Base-by-base conservation (phyloP, 2,329 filamentous ascomycete genomes). In the Capronia coronata region DNA sequence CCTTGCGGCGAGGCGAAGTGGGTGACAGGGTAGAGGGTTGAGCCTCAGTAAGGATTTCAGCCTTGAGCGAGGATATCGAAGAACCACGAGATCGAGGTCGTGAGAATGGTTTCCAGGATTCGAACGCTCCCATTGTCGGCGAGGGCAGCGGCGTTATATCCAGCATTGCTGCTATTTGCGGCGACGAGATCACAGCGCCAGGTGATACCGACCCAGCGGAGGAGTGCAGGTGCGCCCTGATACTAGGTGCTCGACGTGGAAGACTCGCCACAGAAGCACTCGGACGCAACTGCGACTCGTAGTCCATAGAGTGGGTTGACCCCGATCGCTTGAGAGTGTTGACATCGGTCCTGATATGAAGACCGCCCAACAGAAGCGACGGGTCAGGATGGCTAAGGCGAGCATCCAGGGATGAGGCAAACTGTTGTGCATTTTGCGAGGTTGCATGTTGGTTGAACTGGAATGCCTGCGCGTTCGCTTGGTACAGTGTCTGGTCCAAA, bases 111-210 rank as follows among this genome's bases (percentile, higher is more conserved):
- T 64, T 75, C 80, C 83, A 83, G 82, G 18, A 82, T 80, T 21
- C 82, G 80, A 10, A 82, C 79, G 1, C 83, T 85, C 60, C 83
- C 80, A 65, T 74, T 39, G 90, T 74, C 2, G 86, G 86, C 18
- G 86, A 91, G 2, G 86, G 86, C 27, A 93, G 70, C 48, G 86
- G 86, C 2, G 87, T 91, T 55, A 93, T 75, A 64, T 88, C 84
- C 54, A 82, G 81, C 80, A 89, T 84, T 39, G 85, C 84, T 51
- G 81, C 77, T 47, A 89, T 79, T 56, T 86, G 78, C 2, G 86
- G 86, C 48, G 85, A 89, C 5, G 84, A 79, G n/a, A 84, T 74
- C 23, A 76, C 71, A 2, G 84, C 88, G 60, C 78, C 84, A 10
- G 83, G 75, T 1, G 80, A 75, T 16, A 74, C 60, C 1, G 72